Base-by-base conservation (phyloP, 208 protist species). In the Giardia duodenalis region DNA sequence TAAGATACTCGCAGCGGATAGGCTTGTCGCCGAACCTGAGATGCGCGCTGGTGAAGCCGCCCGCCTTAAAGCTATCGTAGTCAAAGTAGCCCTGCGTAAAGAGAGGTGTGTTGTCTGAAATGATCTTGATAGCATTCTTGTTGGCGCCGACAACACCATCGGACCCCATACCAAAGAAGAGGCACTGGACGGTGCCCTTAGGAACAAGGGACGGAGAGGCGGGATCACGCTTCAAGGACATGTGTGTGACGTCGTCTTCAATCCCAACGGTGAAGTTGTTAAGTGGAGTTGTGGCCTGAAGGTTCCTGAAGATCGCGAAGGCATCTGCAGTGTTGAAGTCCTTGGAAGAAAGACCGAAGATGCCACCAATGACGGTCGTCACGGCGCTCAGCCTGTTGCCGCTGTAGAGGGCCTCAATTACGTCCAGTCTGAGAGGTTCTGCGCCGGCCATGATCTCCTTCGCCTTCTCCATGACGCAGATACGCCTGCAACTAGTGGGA, bases 101-200 rank as follows among this genome's bases (percentile, higher is more conserved):
- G 0, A 95, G 46, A 46, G 93, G 94, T 44, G 93, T 96, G 87
- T 96, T 93, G 57, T 94, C 67, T 43, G 86, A 93, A 92, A 96
- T 96, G 4, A 96, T 90, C 92, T 95, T 96, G 92, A 97, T 96
- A 44, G 96, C 96, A 30, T 88, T 88, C 67, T 97, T 95, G 94
- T 96, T 96, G 10, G 96, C 95, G 47, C 95, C 95, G 86, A 97
- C 94, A 19, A 96, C 96, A 89, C 96, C 96, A 90, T 97, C 96
- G 0, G 94, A 48, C 48, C 96, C 96, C 0, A 96, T 47, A 46
- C 95, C 96, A 87, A 92, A 97, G 92, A 97, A 95, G 39, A 96
- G 67, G 89, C 93, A 95, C 90, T 97, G 95, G 0, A 91, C 94
- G 39, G 92, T 95, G n/a, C 88, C 94, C 46, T 57, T 47, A 19